A percentile compares a stretch with the other conserved stretches of the same genome.
These are phyloP conservation scores for Grigorovia yakushimaensis DNA, from an alignment of 805 yeast genomes.

Conservation along the genomic window DNA sequence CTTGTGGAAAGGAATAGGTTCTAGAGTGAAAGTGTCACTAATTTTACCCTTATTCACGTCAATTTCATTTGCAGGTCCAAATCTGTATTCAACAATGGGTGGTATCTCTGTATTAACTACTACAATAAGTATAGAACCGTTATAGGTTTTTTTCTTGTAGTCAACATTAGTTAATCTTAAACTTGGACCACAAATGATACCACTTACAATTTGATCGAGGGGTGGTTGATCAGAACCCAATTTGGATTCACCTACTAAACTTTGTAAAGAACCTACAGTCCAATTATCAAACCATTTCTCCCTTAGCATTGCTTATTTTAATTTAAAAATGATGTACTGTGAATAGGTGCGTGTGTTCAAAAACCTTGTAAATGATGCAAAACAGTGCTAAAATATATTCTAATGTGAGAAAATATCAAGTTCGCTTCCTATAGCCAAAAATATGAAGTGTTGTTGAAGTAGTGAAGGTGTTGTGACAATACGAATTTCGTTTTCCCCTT, in stretches of 20 bases:
- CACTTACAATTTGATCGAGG: constrained; percentile 5
- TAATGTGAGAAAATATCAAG: no score
- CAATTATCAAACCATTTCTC: constrained; percentile 19
- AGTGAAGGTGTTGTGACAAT: neutral
- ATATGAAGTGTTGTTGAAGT: no score
- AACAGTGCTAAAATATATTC: no score
- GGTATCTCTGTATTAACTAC: constrained; percentile 32
- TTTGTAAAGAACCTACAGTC: constrained; percentile 16
- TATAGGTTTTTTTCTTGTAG: constrained; percentile 37
- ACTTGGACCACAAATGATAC: constrained; percentile 62
- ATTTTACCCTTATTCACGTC: constrained; percentile 3
- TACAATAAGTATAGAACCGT: constrained; percentile 63
- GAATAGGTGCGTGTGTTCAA: no score
- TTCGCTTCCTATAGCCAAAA: no score
- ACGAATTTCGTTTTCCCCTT: neutral
- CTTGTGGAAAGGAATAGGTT: constrained; percentile 35
- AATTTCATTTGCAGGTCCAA: constrained; percentile 7
- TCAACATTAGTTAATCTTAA: constrained; percentile 62
- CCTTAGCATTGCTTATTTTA: neutral
- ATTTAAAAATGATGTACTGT: no score
- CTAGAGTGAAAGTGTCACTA: constrained; percentile 22
- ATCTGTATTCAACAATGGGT: constrained; percentile 13
- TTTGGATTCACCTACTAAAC: constrained; percentile 15
- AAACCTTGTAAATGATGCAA: no score
- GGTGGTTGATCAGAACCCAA: constrained; percentile 17